phyloP scores from a whole-genome alignment of 176 grass and related monocot species.

The Paspalum notatum region DNA sequence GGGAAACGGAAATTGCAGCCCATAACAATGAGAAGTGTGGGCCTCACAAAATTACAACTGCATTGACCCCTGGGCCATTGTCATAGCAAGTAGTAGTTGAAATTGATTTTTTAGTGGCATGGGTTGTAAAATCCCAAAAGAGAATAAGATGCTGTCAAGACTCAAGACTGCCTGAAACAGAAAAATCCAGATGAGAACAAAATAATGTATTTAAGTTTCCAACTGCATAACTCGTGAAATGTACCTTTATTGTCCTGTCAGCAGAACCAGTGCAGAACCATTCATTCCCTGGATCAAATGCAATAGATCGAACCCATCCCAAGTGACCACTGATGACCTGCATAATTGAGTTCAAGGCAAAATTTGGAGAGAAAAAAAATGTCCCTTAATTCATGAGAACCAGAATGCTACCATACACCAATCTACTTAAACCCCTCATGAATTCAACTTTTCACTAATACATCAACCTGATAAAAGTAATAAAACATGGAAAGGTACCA shows the following conservation, averaged over 20 bases:
- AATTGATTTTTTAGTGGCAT: not conserved
- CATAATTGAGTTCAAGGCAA: not conserved
- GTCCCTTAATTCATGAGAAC: not conserved
- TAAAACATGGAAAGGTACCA: not conserved
- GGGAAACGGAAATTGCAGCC: not conserved
- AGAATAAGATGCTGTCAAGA: not conserved
- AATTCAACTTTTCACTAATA: not conserved
- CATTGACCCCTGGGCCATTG: not conserved
- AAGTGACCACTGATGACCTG: conserved; percentile 99
- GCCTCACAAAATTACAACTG: not conserved
- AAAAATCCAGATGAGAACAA: not conserved
- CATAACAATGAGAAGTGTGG: not conserved
- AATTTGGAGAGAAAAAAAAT: not conserved
- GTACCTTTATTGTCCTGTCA: conserved; percentile 92
- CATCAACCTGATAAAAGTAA: not conserved
- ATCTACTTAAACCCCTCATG: not conserved
- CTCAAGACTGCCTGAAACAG: not conserved
- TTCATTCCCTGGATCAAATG: conserved; percentile 90
- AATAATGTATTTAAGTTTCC: not conserved
- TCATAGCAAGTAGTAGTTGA: not conserved
- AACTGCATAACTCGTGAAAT: not conserved
- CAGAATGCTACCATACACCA: not conserved
- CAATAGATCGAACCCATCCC: conserved; percentile 94
- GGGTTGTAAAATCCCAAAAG: too few relatives aligned
- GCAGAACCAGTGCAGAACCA: conserved; percentile 98